Evolutionary conservation across 148 eudicot species (phyloP), one percentile per base, ranked within the genome.

Genomic region (Fallopia convolvulus): DNA sequence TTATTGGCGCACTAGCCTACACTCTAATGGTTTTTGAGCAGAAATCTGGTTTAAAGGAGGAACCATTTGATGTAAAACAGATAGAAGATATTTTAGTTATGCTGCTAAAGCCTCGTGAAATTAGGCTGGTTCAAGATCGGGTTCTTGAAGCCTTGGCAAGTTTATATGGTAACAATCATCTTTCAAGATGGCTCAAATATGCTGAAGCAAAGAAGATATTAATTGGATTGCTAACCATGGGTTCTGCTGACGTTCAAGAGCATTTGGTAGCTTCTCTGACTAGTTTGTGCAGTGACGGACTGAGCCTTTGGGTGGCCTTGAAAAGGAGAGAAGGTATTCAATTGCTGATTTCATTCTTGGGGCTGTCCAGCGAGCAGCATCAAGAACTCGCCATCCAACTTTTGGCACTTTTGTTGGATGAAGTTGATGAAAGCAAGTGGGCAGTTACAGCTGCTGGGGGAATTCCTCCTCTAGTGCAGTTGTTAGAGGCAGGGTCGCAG

Each of bases 361-460:
- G 93, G 41, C 80, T 90, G 74, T 88, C 97, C 73, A 89, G 90
- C 76, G 97, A 92, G 82, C 89, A 90, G 79, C 90, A 92, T 84
- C 97, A 92, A 81, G 97, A 90, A 80, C 89, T 83, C 82, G 90
- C 93, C 60, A 88, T 90, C 75, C 84, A 84, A 76, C 77, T 93
- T 82, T 84, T 93, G 44, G 82, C 83, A 36, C 82, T 93, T 72
- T 86, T 93, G 78, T 81, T 88, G 8, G 86, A 89, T 76, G 90
- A 89, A 81, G 87, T 86, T 78, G 93, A 89, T 80, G 97, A 93
- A 71, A 93, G 95, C 86, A 93, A 90, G 80, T 93, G 97, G 97
- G 95, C 97, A 40, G 88, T 90, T 63, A 93, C 97, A 70, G 97
- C 97, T 1, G 93, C 97, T 41, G 95, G 97, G 48, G 97, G 97